phyloP scores from a whole-genome alignment of 176 grass and related monocot species.

The Aegilops tauschii region DNA sequence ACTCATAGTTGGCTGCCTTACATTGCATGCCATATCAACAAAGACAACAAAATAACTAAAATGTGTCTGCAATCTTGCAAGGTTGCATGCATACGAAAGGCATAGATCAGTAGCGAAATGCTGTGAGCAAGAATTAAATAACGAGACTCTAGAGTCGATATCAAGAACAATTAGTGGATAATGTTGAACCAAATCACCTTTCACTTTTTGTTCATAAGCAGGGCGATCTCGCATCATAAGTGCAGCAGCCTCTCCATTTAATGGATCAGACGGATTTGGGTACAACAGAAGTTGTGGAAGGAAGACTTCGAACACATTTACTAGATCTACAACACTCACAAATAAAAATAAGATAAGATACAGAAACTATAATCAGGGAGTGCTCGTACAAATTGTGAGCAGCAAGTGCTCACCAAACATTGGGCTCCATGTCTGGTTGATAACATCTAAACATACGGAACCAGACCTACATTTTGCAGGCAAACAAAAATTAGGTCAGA shows the following conservation, averaged over 20 bases:
- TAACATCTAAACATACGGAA: constrained; percentile 99
- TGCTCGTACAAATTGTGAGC: not conserved
- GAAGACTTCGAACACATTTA: constrained; percentile 98
- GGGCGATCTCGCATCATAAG: constrained; percentile 92
- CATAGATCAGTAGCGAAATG: not conserved
- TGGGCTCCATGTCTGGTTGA: constrained; percentile 99
- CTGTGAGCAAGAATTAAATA: not conserved
- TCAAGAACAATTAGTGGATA: not conserved
- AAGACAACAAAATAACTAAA: not conserved
- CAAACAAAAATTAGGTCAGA: constrained; percentile 9
- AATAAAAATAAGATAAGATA: not conserved
- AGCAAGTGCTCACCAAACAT: constrained; percentile 77
- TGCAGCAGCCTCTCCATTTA: constrained; percentile 96
- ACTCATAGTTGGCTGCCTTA: not conserved
- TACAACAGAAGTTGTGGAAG: constrained; percentile 90
- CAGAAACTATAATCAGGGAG: not conserved
- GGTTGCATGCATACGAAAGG: constrained; percentile 13
- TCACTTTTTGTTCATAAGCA: constrained; percentile 97
- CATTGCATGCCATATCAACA: not conserved
- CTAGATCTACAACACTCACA: constrained; percentile 56
- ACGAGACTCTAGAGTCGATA: not conserved
- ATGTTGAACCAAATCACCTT: constrained; percentile 55
- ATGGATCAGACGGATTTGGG: constrained; percentile 93
- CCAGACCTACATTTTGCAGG: constrained; percentile 69
- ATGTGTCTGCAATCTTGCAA: not conserved